Base-by-base conservation (phyloP, 2,329 filamentous ascomycete species). In the Aspergillus transmontanensis region DNA sequence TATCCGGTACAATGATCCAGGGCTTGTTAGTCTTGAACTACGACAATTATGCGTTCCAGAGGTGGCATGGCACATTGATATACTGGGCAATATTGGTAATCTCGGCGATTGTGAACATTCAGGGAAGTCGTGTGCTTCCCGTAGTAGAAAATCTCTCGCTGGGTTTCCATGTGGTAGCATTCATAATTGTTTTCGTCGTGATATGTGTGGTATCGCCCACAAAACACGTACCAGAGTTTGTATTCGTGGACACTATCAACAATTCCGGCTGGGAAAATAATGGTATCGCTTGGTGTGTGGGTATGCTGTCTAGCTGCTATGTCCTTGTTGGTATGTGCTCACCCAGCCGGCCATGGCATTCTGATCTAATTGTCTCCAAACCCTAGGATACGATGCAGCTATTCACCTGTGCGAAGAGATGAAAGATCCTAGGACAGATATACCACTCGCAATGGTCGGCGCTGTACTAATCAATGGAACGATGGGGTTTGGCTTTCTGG, bases 1-100 rank as follows among this genome's bases (percentile, higher is more conserved):
- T 85, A 4, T 73, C 79, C 0, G 80, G 78, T 4, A 81, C 79
- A 4, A 75, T 83, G 43, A 80, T 84, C 21, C 79, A 84, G 65
- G 80, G 80, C 0, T 73, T 84, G 1, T 65, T 81, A 14, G 72
- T 77, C 16, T 60, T 83, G 16, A 80, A 80, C 63, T 70, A 80
- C 55, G 75, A 78, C 0, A 65, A 64, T 9, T 84, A 84, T 60
- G 64, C 69, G 1, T 73, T 76, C 0, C 48, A 81, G 59, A 65
- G 74, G 28, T 86, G 81, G 82, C 83, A 85, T 11, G 50, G 48
- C 7, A 61, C 64, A 0, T 16, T 65, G 14, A 43, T 65, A 14
- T 63, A 61, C 50, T 65, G 60, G 64, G 64, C 46, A 1, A 19
- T 65, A 2, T n/a, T 58, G 10, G 58, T 10, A 12, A 3, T 65